Percentiles rank a stretch among this genome's conserved stretches.
These are phyloP conservation scores for Camellia lanceoleosa DNA, from an alignment of 148 eudicot genomes.

Conservation along the genomic window DNA sequence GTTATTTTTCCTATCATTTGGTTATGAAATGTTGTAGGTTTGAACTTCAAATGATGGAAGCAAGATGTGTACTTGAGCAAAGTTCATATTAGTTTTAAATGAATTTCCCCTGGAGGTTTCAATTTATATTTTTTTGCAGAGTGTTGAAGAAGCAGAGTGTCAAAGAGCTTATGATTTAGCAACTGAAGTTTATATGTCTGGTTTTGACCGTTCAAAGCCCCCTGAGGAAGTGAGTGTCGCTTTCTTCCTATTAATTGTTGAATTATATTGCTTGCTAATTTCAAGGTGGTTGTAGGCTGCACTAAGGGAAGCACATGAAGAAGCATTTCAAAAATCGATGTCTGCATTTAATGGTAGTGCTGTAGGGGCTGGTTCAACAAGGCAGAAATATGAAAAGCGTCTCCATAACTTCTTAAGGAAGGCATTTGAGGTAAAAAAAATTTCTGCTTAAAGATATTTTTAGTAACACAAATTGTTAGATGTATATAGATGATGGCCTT, in stretches of 20 bases:
- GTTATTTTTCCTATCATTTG: not conserved
- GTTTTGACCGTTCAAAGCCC: conserved; percentile 84
- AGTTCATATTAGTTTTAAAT: not conserved
- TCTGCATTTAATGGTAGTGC: conserved; percentile 70
- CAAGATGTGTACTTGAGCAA: conserved; percentile 9
- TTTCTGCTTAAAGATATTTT: not conserved
- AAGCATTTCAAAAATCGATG: conserved; percentile 62
- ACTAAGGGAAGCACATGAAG: conserved; percentile 89
- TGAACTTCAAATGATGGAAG: not conserved
- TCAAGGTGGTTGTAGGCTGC: conserved; percentile 49
- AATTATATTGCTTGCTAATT: conserved; percentile 18
- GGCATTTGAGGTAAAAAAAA: conserved; percentile 74
- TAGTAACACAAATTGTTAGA: not conserved
- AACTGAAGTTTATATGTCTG: conserved; percentile 75
- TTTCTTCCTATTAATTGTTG: conserved; percentile 2
- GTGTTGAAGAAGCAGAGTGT: conserved; percentile 98
- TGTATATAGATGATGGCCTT: not conserved
- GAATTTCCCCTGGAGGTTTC: not conserved
- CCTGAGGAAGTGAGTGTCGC: conserved; percentile 83
- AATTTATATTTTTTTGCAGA: conserved; percentile 34
- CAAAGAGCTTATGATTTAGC: conserved; percentile 84
- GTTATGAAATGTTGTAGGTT: not conserved
- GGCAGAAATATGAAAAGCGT: conserved; percentile 86
- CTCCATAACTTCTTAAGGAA: conserved; percentile 66
- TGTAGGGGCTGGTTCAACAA: conserved; percentile 73